These are phyloP conservation scores for Grosmannia clavigera DNA, from an alignment of 2,329 filamentous ascomycete genomes.

Conservation along the genomic window DNA sequence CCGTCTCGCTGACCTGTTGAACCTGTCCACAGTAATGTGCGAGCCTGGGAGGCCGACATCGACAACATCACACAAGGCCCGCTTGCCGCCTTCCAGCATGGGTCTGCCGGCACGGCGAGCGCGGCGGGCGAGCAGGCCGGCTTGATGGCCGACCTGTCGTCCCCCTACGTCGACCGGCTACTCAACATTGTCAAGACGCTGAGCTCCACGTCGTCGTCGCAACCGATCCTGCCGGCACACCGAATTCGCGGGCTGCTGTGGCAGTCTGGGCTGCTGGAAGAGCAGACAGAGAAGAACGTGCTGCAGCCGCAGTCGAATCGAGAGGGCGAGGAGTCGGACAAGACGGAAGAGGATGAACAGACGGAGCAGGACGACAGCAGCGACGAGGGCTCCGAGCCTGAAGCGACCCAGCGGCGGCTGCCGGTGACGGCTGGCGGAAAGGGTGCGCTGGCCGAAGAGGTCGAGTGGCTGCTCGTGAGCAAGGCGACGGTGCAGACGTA, in stretches of 20 bases:
- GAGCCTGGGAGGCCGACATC: slow-evolving; percentile 34
- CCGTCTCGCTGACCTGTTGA: not conserved
- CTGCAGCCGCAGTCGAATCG: not conserved
- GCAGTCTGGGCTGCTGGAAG: slow-evolving; percentile 43
- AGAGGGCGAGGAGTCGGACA: not conserved
- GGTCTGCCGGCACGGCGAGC: slow-evolving; percentile 1
- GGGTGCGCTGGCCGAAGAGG: slow-evolving; percentile 55
- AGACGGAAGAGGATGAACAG: not conserved
- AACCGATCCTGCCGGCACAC: slow-evolving; percentile 45
- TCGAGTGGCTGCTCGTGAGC: slow-evolving; percentile 82
- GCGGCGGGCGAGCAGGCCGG: not conserved
- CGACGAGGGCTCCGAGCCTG: not conserved
- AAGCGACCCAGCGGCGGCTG: not conserved
- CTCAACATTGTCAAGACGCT: slow-evolving; percentile 57
- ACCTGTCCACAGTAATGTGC: slow-evolving; percentile 10
- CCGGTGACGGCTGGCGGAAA: slow-evolving; percentile 13
- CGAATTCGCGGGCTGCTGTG: slow-evolving; percentile 51
- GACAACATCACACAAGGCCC: slow-evolving; percentile 45
- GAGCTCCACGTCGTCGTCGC: slow-evolving; percentile 55
- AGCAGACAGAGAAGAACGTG: slow-evolving; percentile 16
- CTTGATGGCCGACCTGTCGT: slow-evolving; percentile 30
- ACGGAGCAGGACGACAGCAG: not conserved
- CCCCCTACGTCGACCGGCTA: slow-evolving; percentile 46
- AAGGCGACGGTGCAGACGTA: slow-evolving; percentile 91
- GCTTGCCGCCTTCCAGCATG: slow-evolving; percentile 21